Conservation (phyloP, 192 early-diverging fungal species). For the Anaeromyces robustus region DNA sequence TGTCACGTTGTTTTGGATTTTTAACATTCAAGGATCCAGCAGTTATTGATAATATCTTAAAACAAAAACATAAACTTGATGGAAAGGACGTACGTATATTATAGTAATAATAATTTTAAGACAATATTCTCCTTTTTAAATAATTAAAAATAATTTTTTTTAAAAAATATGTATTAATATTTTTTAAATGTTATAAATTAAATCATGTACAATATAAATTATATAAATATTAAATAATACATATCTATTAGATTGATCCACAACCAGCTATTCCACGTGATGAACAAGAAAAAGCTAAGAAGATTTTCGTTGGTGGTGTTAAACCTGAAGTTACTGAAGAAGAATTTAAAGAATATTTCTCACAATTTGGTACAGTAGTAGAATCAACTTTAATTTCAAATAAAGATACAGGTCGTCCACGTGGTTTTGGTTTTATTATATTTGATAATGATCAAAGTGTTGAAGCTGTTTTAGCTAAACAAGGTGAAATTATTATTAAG, state of each 20-base stretch:
- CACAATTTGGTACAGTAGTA: slow-evolving; percentile 63
- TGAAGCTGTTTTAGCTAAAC: slow-evolving; percentile 54
- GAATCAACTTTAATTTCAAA: slow-evolving; percentile 79
- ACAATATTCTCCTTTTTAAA: no score
- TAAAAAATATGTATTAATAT: no score
- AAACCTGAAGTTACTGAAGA: slow-evolving; percentile 72
- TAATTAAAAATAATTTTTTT: no score
- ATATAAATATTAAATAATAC: neutral
- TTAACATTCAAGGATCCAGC: slow-evolving; percentile 47
- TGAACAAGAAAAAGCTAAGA: slow-evolving; percentile 64
- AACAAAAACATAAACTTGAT: slow-evolving; percentile 53
- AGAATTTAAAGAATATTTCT: slow-evolving; percentile 70
- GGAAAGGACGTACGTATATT: slow-evolving; percentile 51
- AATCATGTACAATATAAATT: neutral
- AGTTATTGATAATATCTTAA: slow-evolving; percentile 46
- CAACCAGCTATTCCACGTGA: slow-evolving; percentile 55
- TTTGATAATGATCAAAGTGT: slow-evolving; percentile 63
- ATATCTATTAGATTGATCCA: slow-evolving; percentile 45
- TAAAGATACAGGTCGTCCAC: slow-evolving; percentile 65
- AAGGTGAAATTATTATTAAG: slow-evolving; percentile 44
- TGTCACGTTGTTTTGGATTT: slow-evolving; percentile 66
- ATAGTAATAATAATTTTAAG: no score
- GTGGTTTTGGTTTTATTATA: slow-evolving; percentile 90
- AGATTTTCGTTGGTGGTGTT: slow-evolving; percentile 88
- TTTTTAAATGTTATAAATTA: neutral